Evolutionary conservation across 2,329 filamentous ascomycete species (phyloP).

Genomic region (Botrytis squamosa): DNA sequence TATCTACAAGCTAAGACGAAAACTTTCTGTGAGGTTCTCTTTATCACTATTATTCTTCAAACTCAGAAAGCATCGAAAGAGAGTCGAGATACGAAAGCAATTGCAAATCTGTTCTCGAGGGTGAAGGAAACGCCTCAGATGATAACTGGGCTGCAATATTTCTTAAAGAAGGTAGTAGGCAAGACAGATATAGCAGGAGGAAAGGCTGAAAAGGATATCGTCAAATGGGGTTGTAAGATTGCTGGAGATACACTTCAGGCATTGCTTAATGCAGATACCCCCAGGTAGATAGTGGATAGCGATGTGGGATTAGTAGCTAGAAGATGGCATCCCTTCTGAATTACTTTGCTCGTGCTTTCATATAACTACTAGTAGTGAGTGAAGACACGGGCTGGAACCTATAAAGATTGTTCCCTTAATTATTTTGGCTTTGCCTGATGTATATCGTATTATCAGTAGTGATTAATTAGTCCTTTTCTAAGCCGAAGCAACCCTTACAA

Average conservation of each 20-base stretch:
- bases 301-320: neutral
- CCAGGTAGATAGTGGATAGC: neutral
- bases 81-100: constrained; percentile 52
- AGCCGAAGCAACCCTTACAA: constrained; percentile 2
- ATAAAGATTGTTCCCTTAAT: neutral
- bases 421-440: neutral
- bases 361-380: neutral
- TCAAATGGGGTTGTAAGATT: constrained; percentile 49
- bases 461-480: neutral
- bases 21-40: constrained; percentile 75
- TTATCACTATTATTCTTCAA: constrained; percentile 72
- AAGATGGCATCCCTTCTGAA: neutral
- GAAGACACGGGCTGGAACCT: neutral
- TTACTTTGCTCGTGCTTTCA: neutral
- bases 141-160: constrained; percentile 73
- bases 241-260: constrained; percentile 41
- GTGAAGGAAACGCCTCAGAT: constrained; percentile 65
- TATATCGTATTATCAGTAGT: neutral
- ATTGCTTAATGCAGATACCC: constrained; percentile 24
- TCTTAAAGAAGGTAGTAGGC: constrained; percentile 71
- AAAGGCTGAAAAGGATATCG: constrained; percentile 48
- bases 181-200: constrained; percentile 58
- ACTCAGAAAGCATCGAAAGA: constrained; percentile 53
- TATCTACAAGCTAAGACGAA: constrained; percentile 74
- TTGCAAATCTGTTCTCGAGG: constrained; percentile 66